Evolutionary conservation across 176 grass and related monocot genomes (phyloP).

Genomic region (Oryza glumipatula): DNA sequence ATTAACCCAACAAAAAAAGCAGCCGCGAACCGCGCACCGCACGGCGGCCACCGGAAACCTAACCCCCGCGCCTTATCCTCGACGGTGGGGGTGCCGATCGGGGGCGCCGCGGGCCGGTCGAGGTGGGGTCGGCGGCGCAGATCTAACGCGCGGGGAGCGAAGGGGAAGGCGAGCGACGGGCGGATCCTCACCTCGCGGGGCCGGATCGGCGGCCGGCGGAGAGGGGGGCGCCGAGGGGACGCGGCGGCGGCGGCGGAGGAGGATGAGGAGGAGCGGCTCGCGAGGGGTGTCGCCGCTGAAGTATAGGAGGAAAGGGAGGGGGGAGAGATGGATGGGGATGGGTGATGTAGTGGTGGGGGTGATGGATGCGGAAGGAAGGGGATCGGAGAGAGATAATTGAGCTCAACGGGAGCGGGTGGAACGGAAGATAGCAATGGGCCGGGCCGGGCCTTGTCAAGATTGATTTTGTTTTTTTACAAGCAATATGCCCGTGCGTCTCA

Average conservation of each 20-base stretch:
- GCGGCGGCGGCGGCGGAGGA: background rate
- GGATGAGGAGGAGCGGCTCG: background rate
- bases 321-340: too few relatives aligned
- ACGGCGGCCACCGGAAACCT: background rate
- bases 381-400: background rate
- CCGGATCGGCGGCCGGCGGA: slow-evolving; percentile 3
- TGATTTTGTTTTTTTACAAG: too few relatives aligned
- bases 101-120: background rate
- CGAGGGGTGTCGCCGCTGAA: slow-evolving; percentile 21
- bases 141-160: background rate
- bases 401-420: too few relatives aligned
- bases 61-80: background rate
- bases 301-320: background rate
- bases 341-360: background rate
- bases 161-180: background rate
- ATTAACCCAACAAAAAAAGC: background rate
- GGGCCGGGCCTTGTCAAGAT: too few relatives aligned
- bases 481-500: too few relatives aligned
- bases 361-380: background rate
- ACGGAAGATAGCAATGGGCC: too few relatives aligned
- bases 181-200: slow-evolving; percentile 23
- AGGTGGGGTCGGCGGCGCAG: background rate
- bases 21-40: background rate
- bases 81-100: background rate
- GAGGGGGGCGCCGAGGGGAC: background rate